Percentiles rank a stretch among this genome's conserved stretches.
Evolutionary conservation across 108 stramenopile genomes (phyloP).

Genomic region (Cyclotella sp.): DNA sequence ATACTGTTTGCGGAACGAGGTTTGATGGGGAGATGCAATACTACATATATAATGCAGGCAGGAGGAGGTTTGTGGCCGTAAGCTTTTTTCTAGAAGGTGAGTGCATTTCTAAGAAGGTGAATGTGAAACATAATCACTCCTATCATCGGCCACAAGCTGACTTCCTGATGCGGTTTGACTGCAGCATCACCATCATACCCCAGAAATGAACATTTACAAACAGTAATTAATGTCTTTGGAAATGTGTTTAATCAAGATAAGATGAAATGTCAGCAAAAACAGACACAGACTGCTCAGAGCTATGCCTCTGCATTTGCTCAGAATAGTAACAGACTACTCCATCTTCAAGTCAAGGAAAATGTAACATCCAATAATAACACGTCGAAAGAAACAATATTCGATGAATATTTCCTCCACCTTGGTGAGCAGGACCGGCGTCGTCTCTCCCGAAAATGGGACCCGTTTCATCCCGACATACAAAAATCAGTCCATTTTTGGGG

Average conservation of each 20-base stretch:
- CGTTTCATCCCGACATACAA: conserved; percentile 49
- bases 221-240: conserved; percentile 45
- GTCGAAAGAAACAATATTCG: not conserved
- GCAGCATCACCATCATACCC: conserved; percentile 36
- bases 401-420: not conserved
- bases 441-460: conserved; percentile 44
- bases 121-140: not conserved
- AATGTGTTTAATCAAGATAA: conserved; percentile 26
- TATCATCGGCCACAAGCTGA: not conserved
- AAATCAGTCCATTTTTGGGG: conserved; percentile 61
- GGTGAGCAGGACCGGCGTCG: conserved; percentile 16
- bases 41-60: conserved; percentile 59
- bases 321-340: conserved; percentile 1
- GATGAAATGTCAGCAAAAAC: conserved; percentile 34
- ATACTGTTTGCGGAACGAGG: conserved; percentile 65
- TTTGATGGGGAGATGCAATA: conserved; percentile 89
- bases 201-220: conserved; percentile 45
- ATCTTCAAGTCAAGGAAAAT: not conserved
- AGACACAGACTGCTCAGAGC: not conserved
- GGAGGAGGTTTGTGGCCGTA: conserved; percentile 47
- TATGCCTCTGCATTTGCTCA: conserved; percentile 18
- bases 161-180: not conserved
- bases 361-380: not conserved
- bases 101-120: not conserved
- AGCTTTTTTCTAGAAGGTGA: conserved; percentile 49